Conservation (phyloP, 257 asterid genomes). For the Parsonsia alboflavescens region DNA sequence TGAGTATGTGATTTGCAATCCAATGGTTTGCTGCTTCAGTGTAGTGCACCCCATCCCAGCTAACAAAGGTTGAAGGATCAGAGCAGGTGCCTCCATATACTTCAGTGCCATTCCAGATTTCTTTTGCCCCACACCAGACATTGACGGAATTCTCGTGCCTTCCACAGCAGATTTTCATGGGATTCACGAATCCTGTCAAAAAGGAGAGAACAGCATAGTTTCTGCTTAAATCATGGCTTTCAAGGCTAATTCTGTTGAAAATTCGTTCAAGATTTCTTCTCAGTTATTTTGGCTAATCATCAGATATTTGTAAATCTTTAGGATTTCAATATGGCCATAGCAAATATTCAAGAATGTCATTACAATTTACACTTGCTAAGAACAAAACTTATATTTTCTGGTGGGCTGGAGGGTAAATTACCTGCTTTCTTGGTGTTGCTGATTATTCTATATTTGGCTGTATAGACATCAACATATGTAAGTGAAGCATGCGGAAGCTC, state of each 20-base stretch:
- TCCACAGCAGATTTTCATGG: slow-evolving; percentile 42
- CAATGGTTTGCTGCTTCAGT: slow-evolving; percentile 48
- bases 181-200: slow-evolving; percentile 37
- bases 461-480: slow-evolving; percentile 39
- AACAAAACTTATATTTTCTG: not conserved
- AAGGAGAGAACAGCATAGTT: not conserved
- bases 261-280: not conserved
- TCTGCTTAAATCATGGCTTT: not conserved
- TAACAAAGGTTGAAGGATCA: slow-evolving; percentile 29
- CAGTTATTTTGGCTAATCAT: too few species aligned
- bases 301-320: too few species aligned
- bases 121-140: slow-evolving; percentile 43
- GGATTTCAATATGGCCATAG: not conserved
- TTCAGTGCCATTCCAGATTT: slow-evolving; percentile 27
- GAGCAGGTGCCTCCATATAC: slow-evolving; percentile 33
- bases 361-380: not conserved
- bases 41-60: slow-evolving; percentile 48
- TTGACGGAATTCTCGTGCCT: slow-evolving; percentile 21
- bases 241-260: not conserved
- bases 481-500: slow-evolving; percentile 37
- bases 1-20: slow-evolving; percentile 33
- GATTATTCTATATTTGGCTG: slow-evolving; percentile 39
- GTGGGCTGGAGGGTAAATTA: not conserved
- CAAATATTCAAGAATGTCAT: not conserved
- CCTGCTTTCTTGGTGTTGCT: slow-evolving; percentile 34